Evolutionary conservation across 495 filamentous ascomycete species (phyloP), one percentile per base, ranked within the genome.

Genomic region (Astrothelium macrocarpum): DNA sequence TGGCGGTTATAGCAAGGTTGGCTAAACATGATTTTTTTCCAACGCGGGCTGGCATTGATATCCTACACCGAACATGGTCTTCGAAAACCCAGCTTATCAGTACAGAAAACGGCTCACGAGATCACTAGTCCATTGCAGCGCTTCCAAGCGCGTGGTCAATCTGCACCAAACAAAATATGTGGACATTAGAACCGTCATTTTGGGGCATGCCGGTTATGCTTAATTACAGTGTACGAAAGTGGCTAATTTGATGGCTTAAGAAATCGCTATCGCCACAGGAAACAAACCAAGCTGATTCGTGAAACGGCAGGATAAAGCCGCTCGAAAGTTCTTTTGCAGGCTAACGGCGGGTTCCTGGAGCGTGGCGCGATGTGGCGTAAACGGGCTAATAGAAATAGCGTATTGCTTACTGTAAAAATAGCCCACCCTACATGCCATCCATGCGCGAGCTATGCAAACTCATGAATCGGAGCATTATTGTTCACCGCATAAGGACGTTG

Each of bases 371-470:
- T 56, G 49, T 56, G 49, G 49, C 49, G 25, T 26, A 56, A 56
- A 29, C 49, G 49, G 49, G 49, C 49, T 56, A 56, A 29, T 3
- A 16, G 5, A 2, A 9, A 16, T 56, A 56, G 49, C 49, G 49
- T 56, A 56, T 56, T 56, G 49, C 49, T 56, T 56, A 56, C 49
- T 16, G 49, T 56, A 56, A 56, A 56, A 56, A 56, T 56, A 56
- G 49, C 20, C 12, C 49, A 56, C 23, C 9, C 12, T 20, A 56
- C 49, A 56, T 56, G 11, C 9, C 49, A 56, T 26, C 5, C 34
- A 56, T 56, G 49, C 49, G 5, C 25, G 20, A 56, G 49, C 20
- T 20, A n/a, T 56, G 49, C 49, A 56, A 3, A 56, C 25, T 9
- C 49, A 56, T 56, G 12, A 29, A 9, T 56, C 49, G 49, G 49